These are phyloP conservation scores for Tausonia pullulans DNA, from an alignment of 1,284 basidiomycete genomes.

Conservation along the genomic window DNA sequence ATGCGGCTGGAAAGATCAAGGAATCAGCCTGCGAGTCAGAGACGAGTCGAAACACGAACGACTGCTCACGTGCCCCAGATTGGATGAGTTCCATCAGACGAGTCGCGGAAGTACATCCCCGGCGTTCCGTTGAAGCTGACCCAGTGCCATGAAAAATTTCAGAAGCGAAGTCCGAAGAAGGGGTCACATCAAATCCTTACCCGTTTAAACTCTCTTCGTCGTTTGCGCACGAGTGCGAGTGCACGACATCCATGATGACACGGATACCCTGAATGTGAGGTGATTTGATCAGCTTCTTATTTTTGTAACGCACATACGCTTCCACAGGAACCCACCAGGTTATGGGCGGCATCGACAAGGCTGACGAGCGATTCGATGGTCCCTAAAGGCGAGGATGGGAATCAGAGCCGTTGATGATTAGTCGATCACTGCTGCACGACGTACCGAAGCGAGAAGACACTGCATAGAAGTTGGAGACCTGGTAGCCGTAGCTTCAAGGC, in stretches of 20 bases:
- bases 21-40: neutral
- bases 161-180: too few relatives aligned
- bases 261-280: conserved; percentile 15
- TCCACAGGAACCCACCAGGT: neutral
- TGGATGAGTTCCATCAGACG: conserved; percentile 15
- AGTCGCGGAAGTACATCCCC: conserved; percentile 11
- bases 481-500: conserved; percentile 15
- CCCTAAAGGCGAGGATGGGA: neutral
- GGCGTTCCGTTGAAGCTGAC: conserved; percentile 14
- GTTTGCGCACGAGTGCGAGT: conserved; percentile 18
- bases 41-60: too few relatives aligned
- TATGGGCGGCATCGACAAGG: conserved; percentile 7
- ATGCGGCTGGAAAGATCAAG: conserved; percentile 8
- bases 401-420: neutral
- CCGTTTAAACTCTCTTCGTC: conserved; percentile 15
- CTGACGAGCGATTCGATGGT: conserved; percentile 2
- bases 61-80: conserved; percentile 19
- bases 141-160: neutral
- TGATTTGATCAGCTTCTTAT: neutral
- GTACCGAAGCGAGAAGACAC: conserved; percentile 14
- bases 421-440: neutral
- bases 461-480: conserved; percentile 15
- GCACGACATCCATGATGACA: conserved; percentile 19
- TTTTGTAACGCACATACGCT: neutral
- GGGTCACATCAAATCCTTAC: neutral